Evolutionary conservation across 2,329 filamentous ascomycete species (phyloP), one percentile per base, ranked within the genome.

Genomic region (Fusarium denticulatum): DNA sequence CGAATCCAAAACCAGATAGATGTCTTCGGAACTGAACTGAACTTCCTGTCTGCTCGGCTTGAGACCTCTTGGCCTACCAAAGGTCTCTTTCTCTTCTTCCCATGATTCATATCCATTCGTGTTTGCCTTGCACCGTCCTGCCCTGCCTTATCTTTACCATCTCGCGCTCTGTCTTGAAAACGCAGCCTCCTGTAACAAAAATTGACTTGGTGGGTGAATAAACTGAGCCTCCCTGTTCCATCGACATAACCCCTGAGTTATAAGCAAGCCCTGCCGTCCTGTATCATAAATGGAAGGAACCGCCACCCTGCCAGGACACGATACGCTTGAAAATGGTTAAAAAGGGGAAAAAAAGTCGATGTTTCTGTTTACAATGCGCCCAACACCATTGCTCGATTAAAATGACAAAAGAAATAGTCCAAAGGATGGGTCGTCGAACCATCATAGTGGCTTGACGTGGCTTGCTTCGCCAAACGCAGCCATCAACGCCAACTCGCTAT

Each of bases 361-460:
- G 66, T 69, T 67, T 70, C 69, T 78, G 69, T 78, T 73, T 61
- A 77, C 67, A 78, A 71, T 78, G 67, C 78, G 77, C 78, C 78
- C 73, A 81, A 80, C 80, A 77, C 80, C 79, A 64, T 73, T 80
- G 80, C 80, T 81, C 71, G 71, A 72, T 80, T 76, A 56, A 73
- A 72, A 73, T 71, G 62, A 78, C 71, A 76, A 77, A 78, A 56
- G 62, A 72, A 71, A 73, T 71, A 75, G 69, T 60, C 69, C 76
- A 71, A 75, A 71, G 50, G 64, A 69, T 67, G 69, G 52, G 71
- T 74, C 76, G 67, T 78, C 53, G 67, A 76, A 77, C 77, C 77
- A 67, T 78, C 68, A 46, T 28, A 76, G 66, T 62, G 53, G 67
- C 63, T 65, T 70, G 68, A 61, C 43, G 67, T 64, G 47, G 67